Base-by-base conservation (phyloP, 441 rosid species). In the Gossypium aridum region DNA sequence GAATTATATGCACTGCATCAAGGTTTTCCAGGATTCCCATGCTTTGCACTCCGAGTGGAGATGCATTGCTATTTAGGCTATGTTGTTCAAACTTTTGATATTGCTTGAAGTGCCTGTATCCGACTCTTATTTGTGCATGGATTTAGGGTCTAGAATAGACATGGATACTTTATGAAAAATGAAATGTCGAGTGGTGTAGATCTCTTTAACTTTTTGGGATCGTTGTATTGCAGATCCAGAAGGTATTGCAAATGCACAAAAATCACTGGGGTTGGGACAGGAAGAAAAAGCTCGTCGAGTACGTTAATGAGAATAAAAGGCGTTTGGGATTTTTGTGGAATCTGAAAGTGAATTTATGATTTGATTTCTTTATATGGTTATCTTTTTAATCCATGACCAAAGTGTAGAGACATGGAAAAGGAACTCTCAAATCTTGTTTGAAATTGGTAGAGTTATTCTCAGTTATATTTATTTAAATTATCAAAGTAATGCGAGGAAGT, bases 181-280 rank as follows among this genome's bases (percentile, higher is more conserved):
- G 9, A 34, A 34, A 34, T 34, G 43, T 34, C 43, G 43, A 34
- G 9, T 34, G 39, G 9, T 7, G 39, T 34, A 34, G 39, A 7
- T 7, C 9, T 34, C 9, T 34, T 3, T 73, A 6, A 74, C 67
- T 51, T 8, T 5, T 79, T 28, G 79, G 34, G 61, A 49, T 74
- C 76, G 7, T 56, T n/a, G 25, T 80, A n/a, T 51, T 83, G 72
- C 87, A 94, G 99, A 94, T 85, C 98, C 94, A 60, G 96, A 94
- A 84, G 99, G 99, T 70, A 91, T 92, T 83, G 91, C 97, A 61
- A 88, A 87, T 80, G 99, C 97, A 8, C 98, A 92, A 79, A 94
- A 86, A 80, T 92, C 99, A 1, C 94, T 94, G 4, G 99, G 99
- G 28, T 71, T 94, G 78, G 99, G 98, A 70, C 99, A 91, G 77